Percentiles rank a stretch among this genome's conserved stretches.
These are phyloP conservation scores for Mollisia scopiformis DNA, from an alignment of 2,329 filamentous ascomycete species.

Conservation along the genomic window DNA sequence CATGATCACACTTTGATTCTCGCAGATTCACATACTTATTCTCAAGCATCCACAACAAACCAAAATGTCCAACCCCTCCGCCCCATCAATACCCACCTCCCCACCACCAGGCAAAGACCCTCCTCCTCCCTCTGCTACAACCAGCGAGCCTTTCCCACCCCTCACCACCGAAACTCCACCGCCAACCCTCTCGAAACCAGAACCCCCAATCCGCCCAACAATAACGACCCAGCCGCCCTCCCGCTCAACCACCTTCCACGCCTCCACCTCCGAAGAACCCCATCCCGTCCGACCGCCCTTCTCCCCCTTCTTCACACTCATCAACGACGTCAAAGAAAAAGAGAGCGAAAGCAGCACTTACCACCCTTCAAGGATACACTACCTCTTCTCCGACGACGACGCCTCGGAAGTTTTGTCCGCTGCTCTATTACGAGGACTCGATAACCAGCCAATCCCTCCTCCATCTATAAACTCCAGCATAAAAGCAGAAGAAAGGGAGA, in stretches of 20 bases:
- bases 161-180: neutral
- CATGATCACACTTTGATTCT: neutral
- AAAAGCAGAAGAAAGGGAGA: too few species aligned
- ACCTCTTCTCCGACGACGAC: constrained; percentile 93
- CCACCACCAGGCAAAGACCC: constrained; percentile 25
- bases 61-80: neutral
- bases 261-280: neutral
- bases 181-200: neutral
- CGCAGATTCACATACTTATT: neutral
- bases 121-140: neutral
- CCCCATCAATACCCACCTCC: constrained; percentile 22
- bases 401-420: constrained; percentile 70
- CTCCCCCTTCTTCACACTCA: constrained; percentile 81
- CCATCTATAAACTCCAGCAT: neutral
- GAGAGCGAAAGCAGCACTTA: constrained; percentile 50
- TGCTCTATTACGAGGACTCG: constrained; percentile 50
- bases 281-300: constrained; percentile 59
- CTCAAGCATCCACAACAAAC: neutral
- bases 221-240: constrained; percentile 7
- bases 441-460: neutral
- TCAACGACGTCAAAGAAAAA: constrained; percentile 63
- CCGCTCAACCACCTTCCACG: neutral
- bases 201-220: constrained; percentile 1
- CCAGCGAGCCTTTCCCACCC: neutral
- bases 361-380: constrained; percentile 80